Conservation (phyloP, 2,329 filamentous ascomycete genomes). For the Myriosclerotinia scirpicola region DNA sequence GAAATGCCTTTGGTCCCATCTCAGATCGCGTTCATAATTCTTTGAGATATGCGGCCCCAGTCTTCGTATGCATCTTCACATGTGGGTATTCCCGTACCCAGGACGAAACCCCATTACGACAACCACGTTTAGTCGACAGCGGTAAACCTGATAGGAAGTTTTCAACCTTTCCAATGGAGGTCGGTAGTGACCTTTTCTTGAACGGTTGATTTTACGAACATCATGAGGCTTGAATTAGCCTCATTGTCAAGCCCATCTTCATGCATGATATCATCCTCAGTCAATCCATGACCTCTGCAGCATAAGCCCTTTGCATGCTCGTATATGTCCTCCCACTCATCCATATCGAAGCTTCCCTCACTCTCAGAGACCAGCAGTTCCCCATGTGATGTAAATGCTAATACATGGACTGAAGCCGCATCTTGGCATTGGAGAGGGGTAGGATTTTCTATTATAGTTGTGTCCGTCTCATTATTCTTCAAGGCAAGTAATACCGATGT, state of each 20-base stretch:
- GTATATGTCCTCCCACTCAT: constrained; percentile 72
- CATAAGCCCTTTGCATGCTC: constrained; percentile 66
- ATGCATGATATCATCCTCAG: constrained; percentile 34
- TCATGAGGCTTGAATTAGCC: constrained; percentile 50
- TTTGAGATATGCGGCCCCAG: constrained; percentile 16
- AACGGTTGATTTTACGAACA: constrained; percentile 62
- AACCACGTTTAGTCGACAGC: constrained; percentile 9
- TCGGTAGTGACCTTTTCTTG: constrained; percentile 55
- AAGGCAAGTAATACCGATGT: constrained; percentile 66
- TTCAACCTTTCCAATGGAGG: constrained; percentile 55
- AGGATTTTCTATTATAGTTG: constrained; percentile 57
- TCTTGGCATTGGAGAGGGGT: constrained; percentile 59
- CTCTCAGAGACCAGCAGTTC: constrained; percentile 78
- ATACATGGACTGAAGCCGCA: constrained; percentile 74
- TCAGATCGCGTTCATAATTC: neutral
- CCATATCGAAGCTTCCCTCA: constrained; percentile 72
- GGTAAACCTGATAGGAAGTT: constrained; percentile 18
- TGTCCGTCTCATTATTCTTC: constrained; percentile 44
- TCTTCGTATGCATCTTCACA: constrained; percentile 5
- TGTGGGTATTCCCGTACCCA: constrained; percentile 7
- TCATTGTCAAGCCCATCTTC: constrained; percentile 43
- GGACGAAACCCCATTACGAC: constrained; percentile 10
- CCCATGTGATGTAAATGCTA: constrained; percentile 74
- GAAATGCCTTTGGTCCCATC: neutral
- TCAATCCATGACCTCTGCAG: constrained; percentile 45